These are phyloP conservation scores for Aureobasidium sp. DNA, from an alignment of 2,329 filamentous ascomycete species.

Conservation along the genomic window DNA sequence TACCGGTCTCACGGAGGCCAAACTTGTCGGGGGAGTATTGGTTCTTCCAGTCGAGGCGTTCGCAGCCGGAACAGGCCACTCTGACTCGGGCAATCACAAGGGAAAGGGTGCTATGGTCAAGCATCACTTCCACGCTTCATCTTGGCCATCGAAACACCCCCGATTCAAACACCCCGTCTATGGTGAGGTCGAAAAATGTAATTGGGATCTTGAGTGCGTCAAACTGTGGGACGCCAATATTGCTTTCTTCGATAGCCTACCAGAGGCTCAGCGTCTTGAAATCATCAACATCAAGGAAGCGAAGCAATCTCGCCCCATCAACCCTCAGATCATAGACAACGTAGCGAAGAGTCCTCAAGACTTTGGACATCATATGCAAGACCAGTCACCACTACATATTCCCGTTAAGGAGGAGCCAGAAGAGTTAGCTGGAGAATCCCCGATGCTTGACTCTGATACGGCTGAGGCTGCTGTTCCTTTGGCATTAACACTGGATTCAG, in stretches of 20 bases:
- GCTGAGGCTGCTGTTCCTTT: too few species aligned
- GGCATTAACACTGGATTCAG: too few species aligned
- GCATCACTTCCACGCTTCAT: constrained; percentile 79
- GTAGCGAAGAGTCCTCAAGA: too few species aligned
- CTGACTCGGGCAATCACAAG: constrained; percentile 73
- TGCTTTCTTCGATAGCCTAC: constrained; percentile 64
- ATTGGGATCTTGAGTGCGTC: constrained; percentile 73
- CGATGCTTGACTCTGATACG: too few species aligned
- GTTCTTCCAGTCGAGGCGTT: constrained; percentile 76
- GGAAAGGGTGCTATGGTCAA: constrained; percentile 64
- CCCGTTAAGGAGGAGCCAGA: too few species aligned
- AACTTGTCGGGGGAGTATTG: constrained; percentile 66
- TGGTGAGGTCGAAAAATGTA: constrained; percentile 75
- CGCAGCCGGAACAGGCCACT: constrained; percentile 75
- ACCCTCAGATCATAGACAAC: too few species aligned
- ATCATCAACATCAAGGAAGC: constrained; percentile 8
- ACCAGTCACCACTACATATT: too few species aligned
- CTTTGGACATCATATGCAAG: too few species aligned
- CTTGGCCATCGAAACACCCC: constrained; percentile 74
- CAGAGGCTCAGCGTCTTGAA: constrained; percentile 55
- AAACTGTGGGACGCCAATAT: constrained; percentile 71
- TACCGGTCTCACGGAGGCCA: constrained; percentile 70
- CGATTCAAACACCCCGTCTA: constrained; percentile 68
- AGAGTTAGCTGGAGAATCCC: too few species aligned
- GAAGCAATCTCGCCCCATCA: neutral